Evolutionary conservation across 1,284 basidiomycete genomes (phyloP).

Genomic region (Ceratobasidium sp.): DNA sequence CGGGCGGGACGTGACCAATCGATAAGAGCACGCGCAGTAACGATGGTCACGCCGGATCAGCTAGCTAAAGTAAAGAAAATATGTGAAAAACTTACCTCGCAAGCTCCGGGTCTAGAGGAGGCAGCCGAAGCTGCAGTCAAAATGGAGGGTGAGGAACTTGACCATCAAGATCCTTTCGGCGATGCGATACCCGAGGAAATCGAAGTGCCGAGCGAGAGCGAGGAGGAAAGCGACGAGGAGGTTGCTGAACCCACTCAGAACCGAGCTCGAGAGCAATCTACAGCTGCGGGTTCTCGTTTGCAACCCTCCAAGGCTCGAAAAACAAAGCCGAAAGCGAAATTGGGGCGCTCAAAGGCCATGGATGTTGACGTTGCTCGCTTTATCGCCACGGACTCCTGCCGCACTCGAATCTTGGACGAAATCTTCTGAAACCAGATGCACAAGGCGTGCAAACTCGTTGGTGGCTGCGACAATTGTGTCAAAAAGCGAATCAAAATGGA

Average conservation of each 20-base stretch:
- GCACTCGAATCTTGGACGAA: not conserved
- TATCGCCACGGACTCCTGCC: not conserved
- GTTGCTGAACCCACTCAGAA: not conserved
- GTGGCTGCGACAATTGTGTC: conserved; percentile 12
- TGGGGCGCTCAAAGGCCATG: not conserved
- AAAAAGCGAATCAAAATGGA: not conserved
- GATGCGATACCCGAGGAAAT: not conserved
- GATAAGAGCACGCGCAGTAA: not conserved
- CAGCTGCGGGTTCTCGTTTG: not conserved
- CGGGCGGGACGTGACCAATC: not conserved
- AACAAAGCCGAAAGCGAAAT: not conserved
- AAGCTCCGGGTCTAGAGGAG: not conserved
- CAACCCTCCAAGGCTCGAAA: not conserved
- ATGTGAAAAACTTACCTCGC: not conserved
- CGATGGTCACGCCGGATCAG: conserved; percentile 14
- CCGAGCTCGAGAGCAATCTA: not conserved
- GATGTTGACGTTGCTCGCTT: conserved; percentile 6
- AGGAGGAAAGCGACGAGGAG: not conserved
- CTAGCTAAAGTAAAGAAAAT: not conserved
- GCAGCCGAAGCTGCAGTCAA: not conserved
- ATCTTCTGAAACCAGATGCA: not conserved
- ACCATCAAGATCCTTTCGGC: not conserved
- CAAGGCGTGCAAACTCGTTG: not conserved
- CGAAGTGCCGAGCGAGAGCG: not conserved
- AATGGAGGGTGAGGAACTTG: not conserved